Conservation (phyloP, 176 grass and related monocot species). For the Hordeum vulgare region MorexV3_pseudomolecules_assembly NC_058519.1:637103409-637103908, state of each 20-base stretch:
- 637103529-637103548: not conserved
- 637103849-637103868: not conserved
- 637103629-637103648: not conserved
- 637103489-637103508: not conserved
- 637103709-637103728: not conserved
- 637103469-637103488: not conserved
- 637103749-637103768: not conserved
- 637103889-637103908: not conserved
- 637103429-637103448: not conserved
- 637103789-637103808: not conserved
- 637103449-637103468: not conserved
- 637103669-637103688: not conserved
- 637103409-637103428: slow-evolving; percentile 80
- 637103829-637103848: not conserved
- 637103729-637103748: not conserved
- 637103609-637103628: not conserved
- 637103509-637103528: not conserved
- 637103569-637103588: not conserved
- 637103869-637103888: not conserved
- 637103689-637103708: not conserved
- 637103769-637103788: not conserved
- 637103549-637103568: not conserved
- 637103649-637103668: not conserved
- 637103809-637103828: not conserved
- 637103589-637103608: not conserved